A percentile compares a stretch with the other conserved stretches of the same genome.
These are phyloP conservation scores for Syzygium aqueum DNA, from an alignment of 345 rosid genomes.

Conservation along the genomic window DNA sequence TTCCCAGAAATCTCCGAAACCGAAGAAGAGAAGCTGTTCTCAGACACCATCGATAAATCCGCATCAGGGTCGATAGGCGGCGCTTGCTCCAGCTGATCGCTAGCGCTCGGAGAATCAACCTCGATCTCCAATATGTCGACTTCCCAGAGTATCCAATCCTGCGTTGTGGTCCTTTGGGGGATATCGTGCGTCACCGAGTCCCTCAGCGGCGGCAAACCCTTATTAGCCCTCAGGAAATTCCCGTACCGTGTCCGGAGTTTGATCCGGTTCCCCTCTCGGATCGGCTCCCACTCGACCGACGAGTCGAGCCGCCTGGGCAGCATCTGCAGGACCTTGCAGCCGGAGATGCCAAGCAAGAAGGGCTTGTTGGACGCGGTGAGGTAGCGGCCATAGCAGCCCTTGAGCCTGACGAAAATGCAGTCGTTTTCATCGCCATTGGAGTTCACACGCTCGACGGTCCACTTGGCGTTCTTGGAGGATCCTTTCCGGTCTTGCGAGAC, in stretches of 20 bases:
- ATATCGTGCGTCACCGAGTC: slow-evolving; percentile 71
- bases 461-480: slow-evolving; percentile 6
- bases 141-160: slow-evolving; percentile 65
- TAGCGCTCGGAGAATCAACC: slow-evolving; percentile 1
- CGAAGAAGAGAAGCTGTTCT: slow-evolving; percentile 30
- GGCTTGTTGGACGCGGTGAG: slow-evolving; percentile 33
- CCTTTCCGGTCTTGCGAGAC: slow-evolving; percentile 4
- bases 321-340: slow-evolving; percentile 25
- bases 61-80: neutral
- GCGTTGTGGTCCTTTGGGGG: slow-evolving; percentile 53
- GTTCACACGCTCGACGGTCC: slow-evolving; percentile 16
- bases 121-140: slow-evolving; percentile 54
- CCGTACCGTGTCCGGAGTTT: slow-evolving; percentile 57
- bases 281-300: slow-evolving; percentile 44
- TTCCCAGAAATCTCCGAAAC: slow-evolving; percentile 23
- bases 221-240: slow-evolving; percentile 59
- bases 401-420: slow-evolving; percentile 14
- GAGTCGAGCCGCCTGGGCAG: slow-evolving; percentile 3
- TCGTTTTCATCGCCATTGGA: neutral
- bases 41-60: neutral
- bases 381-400: slow-evolving; percentile 24
- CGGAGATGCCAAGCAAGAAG: slow-evolving; percentile 27
- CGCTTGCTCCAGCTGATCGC: neutral
- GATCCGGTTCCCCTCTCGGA: slow-evolving; percentile 34
- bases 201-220: slow-evolving; percentile 71